Conservation (phyloP, 345 rosid species). For the Sonneratia caseolaris region DNA sequence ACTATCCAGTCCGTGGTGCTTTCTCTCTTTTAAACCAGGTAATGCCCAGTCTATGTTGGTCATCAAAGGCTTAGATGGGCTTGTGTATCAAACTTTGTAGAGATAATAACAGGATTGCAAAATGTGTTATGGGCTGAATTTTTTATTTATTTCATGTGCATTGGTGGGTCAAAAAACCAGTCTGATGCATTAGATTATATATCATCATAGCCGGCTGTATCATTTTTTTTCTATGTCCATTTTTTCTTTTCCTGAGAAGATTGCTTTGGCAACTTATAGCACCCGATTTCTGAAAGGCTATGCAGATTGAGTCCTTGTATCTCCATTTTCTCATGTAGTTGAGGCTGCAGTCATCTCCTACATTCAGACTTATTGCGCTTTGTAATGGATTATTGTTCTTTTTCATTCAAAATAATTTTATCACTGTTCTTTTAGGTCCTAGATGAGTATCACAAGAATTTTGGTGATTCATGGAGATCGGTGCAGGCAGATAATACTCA, state of each 20-base stretch:
- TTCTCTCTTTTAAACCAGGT: conserved; percentile 91
- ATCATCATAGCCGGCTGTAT: neutral
- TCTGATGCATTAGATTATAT: neutral
- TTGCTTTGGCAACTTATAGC: neutral
- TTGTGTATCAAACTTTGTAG: neutral
- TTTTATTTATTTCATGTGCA: neutral
- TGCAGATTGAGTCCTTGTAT: neutral
- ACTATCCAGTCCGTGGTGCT: conserved; percentile 85
- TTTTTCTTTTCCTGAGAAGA: neutral
- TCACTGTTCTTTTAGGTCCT: conserved; percentile 34
- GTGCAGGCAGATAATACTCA: conserved; percentile 47
- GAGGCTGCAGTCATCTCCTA: neutral
- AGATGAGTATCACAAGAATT: conserved; percentile 87
- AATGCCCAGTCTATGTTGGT: neutral
- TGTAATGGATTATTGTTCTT: neutral
- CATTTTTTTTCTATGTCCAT: neutral
- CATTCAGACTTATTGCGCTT: neutral
- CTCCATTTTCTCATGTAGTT: neutral
- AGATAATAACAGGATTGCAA: neutral
- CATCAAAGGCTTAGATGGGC: neutral
- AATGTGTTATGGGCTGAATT: neutral
- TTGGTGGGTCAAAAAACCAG: neutral
- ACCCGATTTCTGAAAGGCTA: neutral
- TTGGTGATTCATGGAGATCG: conserved; percentile 82
- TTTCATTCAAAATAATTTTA: neutral